Percentiles rank a stretch among this genome's conserved stretches.
These are phyloP conservation scores for Hypholoma sublateritium DNA, from an alignment of 768 basidiomycete species.

Conservation along the genomic window DNA sequence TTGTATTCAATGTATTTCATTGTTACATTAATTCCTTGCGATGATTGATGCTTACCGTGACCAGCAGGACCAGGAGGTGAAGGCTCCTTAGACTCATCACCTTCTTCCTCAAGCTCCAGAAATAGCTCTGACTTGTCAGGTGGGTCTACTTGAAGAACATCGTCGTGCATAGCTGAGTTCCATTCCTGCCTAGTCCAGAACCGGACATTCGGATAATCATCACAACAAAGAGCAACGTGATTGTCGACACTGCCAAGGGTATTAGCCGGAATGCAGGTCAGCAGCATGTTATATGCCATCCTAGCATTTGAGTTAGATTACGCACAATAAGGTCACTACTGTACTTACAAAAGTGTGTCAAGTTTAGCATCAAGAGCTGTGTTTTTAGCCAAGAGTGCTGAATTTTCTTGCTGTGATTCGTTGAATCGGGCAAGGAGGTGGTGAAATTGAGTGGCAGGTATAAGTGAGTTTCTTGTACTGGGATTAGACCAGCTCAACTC, in stretches of 20 bases:
- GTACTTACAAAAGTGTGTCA: background rate
- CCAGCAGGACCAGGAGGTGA: background rate
- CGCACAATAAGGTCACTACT: background rate
- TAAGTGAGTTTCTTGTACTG: no score
- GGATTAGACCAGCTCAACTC: no score
- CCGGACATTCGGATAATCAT: background rate
- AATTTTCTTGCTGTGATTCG: background rate
- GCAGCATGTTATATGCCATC: background rate
- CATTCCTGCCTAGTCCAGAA: background rate
- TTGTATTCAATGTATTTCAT: conserved; percentile 1
- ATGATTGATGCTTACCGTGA: background rate
- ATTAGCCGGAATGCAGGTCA: background rate
- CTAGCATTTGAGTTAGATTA: background rate
- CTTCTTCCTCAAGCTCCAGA: background rate
- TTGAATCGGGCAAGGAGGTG: background rate
- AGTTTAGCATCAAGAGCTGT: background rate
- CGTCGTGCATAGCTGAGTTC: background rate
- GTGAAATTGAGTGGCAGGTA: background rate
- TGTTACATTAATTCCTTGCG: background rate
- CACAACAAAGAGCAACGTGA: background rate
- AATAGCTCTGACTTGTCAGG: background rate
- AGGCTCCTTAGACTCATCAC: background rate
- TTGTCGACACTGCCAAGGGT: background rate
- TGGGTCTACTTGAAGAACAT: background rate
- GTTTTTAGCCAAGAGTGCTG: background rate